phyloP scores from a whole-genome alignment of 129 eudicot genomes.

The Lactuca sativa region DNA sequence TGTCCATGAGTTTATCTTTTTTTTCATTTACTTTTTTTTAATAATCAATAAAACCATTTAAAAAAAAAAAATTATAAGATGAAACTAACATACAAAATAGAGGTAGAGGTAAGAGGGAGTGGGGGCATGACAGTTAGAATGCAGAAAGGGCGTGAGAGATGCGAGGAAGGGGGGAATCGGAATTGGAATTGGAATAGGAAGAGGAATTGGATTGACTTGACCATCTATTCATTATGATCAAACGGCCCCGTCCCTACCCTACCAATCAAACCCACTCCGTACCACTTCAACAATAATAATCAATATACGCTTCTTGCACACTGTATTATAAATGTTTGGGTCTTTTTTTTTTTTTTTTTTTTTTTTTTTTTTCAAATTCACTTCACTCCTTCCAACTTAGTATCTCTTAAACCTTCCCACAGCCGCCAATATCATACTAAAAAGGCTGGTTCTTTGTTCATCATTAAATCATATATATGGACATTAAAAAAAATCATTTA shows the following conservation, averaged over 20 bases:
- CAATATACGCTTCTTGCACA: neutral
- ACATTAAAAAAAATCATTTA: too few species aligned
- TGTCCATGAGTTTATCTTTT: neutral
- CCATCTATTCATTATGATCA: conserved; percentile 2
- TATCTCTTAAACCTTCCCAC: too few species aligned
- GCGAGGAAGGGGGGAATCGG: conserved; percentile 26
- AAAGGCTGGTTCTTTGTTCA: too few species aligned
- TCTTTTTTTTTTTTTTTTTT: too few species aligned
- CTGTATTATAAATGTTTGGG: too few species aligned
- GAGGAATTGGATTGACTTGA: conserved; percentile 22
- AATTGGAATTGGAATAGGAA: too few species aligned
- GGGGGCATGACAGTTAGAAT: conserved; percentile 38
- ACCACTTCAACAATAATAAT: neutral
- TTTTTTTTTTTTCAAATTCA: neutral
- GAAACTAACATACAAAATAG: neutral
- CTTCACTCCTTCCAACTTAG: neutral
- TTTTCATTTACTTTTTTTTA: neutral
- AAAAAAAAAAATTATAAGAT: neutral
- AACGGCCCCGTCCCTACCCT: conserved; percentile 8
- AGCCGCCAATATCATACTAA: too few species aligned
- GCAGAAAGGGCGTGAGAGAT: conserved; percentile 48
- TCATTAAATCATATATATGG: too few species aligned
- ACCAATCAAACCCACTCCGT: conserved; percentile 19
- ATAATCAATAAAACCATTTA: too few species aligned
- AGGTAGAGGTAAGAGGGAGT: neutral